phyloP scores from a whole-genome alignment of 1,139 yeast genomes.

The Candida labiduridarum region DNA sequence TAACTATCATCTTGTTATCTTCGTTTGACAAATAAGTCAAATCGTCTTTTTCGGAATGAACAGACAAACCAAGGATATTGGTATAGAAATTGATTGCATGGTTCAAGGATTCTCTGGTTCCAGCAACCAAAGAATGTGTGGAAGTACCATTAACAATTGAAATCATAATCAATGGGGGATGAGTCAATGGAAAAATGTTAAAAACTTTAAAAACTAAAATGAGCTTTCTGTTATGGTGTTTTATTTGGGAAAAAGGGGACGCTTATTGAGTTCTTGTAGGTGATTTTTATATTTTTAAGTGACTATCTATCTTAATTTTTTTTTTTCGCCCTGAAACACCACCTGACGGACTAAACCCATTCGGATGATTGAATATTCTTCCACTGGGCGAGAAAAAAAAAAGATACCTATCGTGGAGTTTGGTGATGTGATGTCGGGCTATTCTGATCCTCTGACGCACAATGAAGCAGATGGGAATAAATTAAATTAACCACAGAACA shows the following conservation, averaged over 20 bases:
- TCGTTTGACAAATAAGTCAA: slow-evolving; percentile 34
- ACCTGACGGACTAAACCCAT: too few relatives aligned
- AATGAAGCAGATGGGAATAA: neutral
- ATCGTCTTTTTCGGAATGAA: slow-evolving; percentile 26
- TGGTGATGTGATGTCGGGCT: neutral
- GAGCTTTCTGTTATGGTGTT: too few relatives aligned
- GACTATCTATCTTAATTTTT: neutral
- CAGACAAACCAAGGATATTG: slow-evolving; percentile 43
- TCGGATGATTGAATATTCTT: neutral
- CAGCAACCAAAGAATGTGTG: slow-evolving; percentile 46
- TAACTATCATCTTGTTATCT: slow-evolving; percentile 32
- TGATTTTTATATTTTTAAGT: neutral
- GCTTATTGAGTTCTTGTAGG: neutral
- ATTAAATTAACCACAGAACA: neutral
- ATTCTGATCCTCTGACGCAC: neutral
- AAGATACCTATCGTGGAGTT: neutral
- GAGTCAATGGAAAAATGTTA: too few relatives aligned
- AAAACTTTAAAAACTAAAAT: too few relatives aligned
- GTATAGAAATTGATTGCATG: slow-evolving; percentile 51
- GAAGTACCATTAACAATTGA: slow-evolving; percentile 57
- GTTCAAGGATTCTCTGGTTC: slow-evolving; percentile 33
- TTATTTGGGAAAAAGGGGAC: too few relatives aligned
- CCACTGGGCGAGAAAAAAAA: neutral
- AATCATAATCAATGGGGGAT: slow-evolving; percentile 8
- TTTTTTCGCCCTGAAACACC: too few relatives aligned